Evolutionary conservation across 2,329 filamentous ascomycete species (phyloP), one percentile per base, ranked within the genome.

Genomic region (Aspergillus thermomutatus): DNA sequence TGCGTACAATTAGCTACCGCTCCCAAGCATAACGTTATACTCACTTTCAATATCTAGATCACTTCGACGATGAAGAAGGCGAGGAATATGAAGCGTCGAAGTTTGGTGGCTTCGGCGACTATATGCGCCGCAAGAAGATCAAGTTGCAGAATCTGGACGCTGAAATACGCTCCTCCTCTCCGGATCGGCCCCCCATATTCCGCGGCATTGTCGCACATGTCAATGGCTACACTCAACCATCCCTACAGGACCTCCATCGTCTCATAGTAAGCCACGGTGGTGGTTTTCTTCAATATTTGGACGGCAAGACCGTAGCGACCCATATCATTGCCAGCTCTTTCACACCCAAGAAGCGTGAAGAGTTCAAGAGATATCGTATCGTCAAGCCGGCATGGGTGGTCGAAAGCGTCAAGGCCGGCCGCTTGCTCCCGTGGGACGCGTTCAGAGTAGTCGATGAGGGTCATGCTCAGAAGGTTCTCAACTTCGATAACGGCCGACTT

Each of bases 81-180:
- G 93, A 97, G 56, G 95, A 99, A 72, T 99, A 99, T 72, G 87
- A 88, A 57, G 85, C 82, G 1, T 97, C 92, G 60, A 85, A 84
- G 52, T 99, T 97, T 73, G 91, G 91, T 26, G 93, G 92, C 8
- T 95, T 97, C 67, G 77, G 81, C 25, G 93, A 97, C 69, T 99
- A 97, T 74, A 95, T 97, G 71, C 84, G 92, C 50, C 87, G 92
- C 55, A 99, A 99, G 80, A 97, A 96, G 80, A 87, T 96, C 74
- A 99, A 99, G 71, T 82, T 99, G 3, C 94, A 97, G 74, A 99
- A 99, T 68, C 83, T 94, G 28, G 94, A 99, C 75, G 87, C 87
- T 8, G 85, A 96, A 53, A 80, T 96, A 47, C 87, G 93, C 57
- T 83, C 88, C 31, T 79, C 84, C 3, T 84, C 87, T 1, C 75